Evolutionary conservation across 768 basidiomycete genomes (phyloP).

Genomic region (Lentinula sp.): DNA sequence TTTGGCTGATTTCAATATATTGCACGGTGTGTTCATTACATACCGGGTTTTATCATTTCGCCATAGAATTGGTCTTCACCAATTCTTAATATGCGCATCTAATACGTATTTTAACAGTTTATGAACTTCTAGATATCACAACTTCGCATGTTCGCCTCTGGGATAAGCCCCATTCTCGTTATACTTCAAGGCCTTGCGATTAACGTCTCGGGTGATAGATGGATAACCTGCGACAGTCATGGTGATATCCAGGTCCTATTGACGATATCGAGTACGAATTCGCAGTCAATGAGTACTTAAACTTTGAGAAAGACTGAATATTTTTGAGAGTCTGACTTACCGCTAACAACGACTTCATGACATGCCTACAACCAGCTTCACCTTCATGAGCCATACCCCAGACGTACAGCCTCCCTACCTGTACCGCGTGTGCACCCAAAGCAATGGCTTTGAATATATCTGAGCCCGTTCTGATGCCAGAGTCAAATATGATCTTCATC

Average conservation of each 20-base stretch:
- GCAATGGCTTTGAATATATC: slow-evolving; percentile 56
- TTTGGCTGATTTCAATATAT: too few relatives aligned
- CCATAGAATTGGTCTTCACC: too few relatives aligned
- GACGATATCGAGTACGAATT: not conserved
- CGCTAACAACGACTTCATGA: slow-evolving; percentile 45
- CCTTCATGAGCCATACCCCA: slow-evolving; percentile 50
- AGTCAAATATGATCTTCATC: slow-evolving; percentile 47
- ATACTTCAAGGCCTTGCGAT: slow-evolving; percentile 3
- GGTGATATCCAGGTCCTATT: slow-evolving; percentile 33
- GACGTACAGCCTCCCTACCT: slow-evolving; percentile 42
- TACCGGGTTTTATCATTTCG: too few relatives aligned
- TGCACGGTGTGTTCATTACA: too few relatives aligned
- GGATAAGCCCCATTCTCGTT: slow-evolving; percentile 5
- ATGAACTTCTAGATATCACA: not conserved
- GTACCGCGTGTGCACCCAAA: slow-evolving; percentile 46
- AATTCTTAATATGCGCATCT: too few relatives aligned
- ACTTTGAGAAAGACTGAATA: too few relatives aligned
- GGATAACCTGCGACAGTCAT: slow-evolving; percentile 37
- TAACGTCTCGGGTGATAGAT: slow-evolving; percentile 20
- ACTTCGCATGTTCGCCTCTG: slow-evolving; percentile 1
- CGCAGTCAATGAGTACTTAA: too few relatives aligned
- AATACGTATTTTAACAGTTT: too few relatives aligned
- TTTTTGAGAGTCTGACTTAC: slow-evolving; percentile 14
- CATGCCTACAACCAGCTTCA: slow-evolving; percentile 45
- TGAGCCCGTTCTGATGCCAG: slow-evolving; percentile 43